Evolutionary conservation across 1,284 basidiomycete species (phyloP), one percentile per base, ranked within the genome.

Genomic region (Heterobasidion irregulare): DNA sequence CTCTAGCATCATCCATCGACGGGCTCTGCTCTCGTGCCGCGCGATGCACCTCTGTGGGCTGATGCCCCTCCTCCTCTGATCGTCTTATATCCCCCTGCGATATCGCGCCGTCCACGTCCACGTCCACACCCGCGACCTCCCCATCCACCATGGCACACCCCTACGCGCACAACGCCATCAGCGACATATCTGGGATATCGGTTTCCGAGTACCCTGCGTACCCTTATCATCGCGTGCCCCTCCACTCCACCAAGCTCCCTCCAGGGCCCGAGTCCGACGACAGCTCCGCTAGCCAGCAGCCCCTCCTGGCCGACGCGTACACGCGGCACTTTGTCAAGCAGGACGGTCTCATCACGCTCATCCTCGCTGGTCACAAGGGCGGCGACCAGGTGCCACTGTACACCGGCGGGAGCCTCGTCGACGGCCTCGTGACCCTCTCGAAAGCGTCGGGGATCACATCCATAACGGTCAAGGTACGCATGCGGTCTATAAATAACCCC

Each of bases 271-370:
- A 13, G 6, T 16, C 46, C 10, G 46, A 47, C 46, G 26, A 16
- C 12, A 47, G 16, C n/a, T 18, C 10, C 15, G 15, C 18, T 6
- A 38, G n/a, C 15, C 49, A 38, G n/a, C 32, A 35, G n/a, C n/a
- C 34, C 49, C 9, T 50, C 16, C n/a, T 36, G 6, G 33, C 38
- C 18, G 51, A 34, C n/a, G 18, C 35, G n/a, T 45, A 36, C 32
- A 8, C 43, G n/a, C 15, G 68, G 35, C 64, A 66, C 12, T 59
- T 54, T 53, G 58, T 61, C 35, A 61, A 58, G 53, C 62, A 61
- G 38, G 53, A 58, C 12, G 49, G 57, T n/a, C 49, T 55, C 12
- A 51, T 64, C 9, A 57, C 59, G 1, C 55, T 65, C 2, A 44
- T 59, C 10, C 53, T 65, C 13, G 44, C 43, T 3, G 59, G 60